A percentile compares a stretch with the other conserved stretches of the same genome.
Evolutionary conservation across 163 green algal genomes (phyloP).

Genomic region (Volvox carteri): DNA sequence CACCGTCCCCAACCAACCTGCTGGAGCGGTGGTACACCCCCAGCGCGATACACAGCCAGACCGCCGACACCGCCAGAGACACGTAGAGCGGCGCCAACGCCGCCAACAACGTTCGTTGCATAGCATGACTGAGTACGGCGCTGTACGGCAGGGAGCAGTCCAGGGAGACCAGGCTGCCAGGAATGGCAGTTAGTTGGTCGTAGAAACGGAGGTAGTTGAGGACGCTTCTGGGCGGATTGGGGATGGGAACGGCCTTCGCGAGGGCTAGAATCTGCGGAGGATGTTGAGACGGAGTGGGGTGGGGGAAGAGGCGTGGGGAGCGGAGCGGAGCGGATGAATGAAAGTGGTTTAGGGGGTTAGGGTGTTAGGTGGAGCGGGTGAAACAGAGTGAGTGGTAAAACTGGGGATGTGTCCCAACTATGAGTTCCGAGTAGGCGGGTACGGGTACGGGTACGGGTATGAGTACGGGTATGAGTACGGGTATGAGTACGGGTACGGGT

Average conservation of each 20-base stretch:
- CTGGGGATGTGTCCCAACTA: too few relatives aligned
- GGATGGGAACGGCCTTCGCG: constrained; percentile 12
- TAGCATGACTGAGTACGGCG: not conserved
- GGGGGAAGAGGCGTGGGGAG: too few relatives aligned
- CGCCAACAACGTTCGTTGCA: constrained; percentile 22
- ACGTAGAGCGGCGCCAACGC: constrained; percentile 46
- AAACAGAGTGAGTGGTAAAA: too few relatives aligned
- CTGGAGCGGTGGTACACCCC: not conserved
- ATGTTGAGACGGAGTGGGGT: too few relatives aligned
- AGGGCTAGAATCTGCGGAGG: constrained; percentile 45
- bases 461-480: too few relatives aligned
- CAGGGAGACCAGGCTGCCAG: constrained; percentile 32
- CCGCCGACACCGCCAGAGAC: not conserved
- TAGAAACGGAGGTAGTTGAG: constrained; percentile 45
- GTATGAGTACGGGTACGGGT: too few relatives aligned
- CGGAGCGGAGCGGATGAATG: too few relatives aligned
- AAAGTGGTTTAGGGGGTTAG: too few relatives aligned
- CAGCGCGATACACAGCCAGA: constrained; percentile 16
- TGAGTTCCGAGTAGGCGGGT: too few relatives aligned
- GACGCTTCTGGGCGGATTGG: not conserved
- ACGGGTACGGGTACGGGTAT: too few relatives aligned
- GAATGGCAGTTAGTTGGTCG: constrained; percentile 42
- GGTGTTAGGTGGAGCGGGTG: too few relatives aligned
- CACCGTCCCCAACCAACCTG: not conserved
- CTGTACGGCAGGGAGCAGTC: constrained; percentile 49